Conservation (phyloP, 2,329 filamentous ascomycete genomes). For the Colletotrichum sojae region DNA sequence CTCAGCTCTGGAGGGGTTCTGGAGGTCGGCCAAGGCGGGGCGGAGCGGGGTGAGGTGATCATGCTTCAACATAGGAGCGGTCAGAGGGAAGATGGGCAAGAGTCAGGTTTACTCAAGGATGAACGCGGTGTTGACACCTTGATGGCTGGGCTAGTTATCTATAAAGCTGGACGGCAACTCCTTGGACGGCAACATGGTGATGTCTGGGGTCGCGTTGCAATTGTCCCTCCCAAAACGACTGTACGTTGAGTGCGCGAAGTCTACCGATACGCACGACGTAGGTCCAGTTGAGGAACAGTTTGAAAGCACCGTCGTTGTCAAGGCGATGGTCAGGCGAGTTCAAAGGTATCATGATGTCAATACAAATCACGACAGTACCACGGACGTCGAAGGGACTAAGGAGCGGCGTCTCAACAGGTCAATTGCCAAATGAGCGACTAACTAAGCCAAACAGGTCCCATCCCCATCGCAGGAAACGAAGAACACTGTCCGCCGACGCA, state of each 20-base stretch:
- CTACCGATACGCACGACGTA: too few species aligned
- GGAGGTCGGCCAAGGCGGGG: slow-evolving; percentile 27
- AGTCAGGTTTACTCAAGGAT: neutral
- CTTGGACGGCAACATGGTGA: too few species aligned
- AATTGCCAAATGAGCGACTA: slow-evolving; percentile 37
- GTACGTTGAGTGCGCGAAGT: too few species aligned
- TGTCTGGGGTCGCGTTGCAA: too few species aligned
- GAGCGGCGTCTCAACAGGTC: slow-evolving; percentile 20
- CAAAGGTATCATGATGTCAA: too few species aligned
- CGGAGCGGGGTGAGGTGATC: slow-evolving; percentile 24
- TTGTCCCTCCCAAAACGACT: too few species aligned
- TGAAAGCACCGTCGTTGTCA: too few species aligned
- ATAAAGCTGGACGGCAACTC: neutral
- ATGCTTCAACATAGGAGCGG: slow-evolving; percentile 34
- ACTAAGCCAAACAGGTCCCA: slow-evolving; percentile 17
- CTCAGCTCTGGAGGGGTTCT: slow-evolving; percentile 14
- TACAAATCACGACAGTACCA: neutral
- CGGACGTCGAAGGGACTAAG: neutral
- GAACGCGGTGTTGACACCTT: slow-evolving; percentile 18
- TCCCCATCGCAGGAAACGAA: neutral
- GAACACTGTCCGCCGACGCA: slow-evolving; percentile 23
- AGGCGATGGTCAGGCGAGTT: neutral
- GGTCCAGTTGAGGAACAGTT: too few species aligned
- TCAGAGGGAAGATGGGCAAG: slow-evolving; percentile 7
- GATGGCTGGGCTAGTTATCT: slow-evolving; percentile 4